These are phyloP conservation scores for Kwoniella shivajii DNA, from an alignment of 1,284 basidiomycete genomes.

Conservation along the genomic window DNA sequence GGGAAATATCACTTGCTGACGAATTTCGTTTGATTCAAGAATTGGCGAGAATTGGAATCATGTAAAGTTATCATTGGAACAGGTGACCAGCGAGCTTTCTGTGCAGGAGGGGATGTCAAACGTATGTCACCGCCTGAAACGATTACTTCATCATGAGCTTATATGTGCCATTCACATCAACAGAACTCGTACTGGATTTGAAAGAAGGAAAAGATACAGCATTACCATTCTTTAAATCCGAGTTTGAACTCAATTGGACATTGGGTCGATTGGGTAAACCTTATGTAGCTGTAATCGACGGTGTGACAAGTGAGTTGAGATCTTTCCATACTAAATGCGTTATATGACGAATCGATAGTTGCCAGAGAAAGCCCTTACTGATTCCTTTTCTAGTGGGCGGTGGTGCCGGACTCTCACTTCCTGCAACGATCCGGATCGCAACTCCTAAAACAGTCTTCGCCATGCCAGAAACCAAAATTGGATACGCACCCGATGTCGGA, in stretches of 20 bases:
- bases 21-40: conserved; percentile 57
- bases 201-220: conserved; percentile 58
- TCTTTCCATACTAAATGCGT: not conserved
- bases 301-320: conserved; percentile 76
- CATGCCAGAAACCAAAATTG: conserved; percentile 98
- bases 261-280: conserved; percentile 79
- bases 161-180: not conserved
- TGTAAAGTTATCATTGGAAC: conserved; percentile 76
- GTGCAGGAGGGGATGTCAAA: conserved; percentile 88
- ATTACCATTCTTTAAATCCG: conserved; percentile 84
- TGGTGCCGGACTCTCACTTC: conserved; percentile 86
- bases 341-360: too few relatives aligned
- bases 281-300: conserved; percentile 88
- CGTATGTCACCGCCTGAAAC: conserved; percentile 22
- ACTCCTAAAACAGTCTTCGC: conserved; percentile 90
- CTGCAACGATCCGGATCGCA: conserved; percentile 87
- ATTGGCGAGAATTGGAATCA: conserved; percentile 75
- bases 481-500: conserved; percentile 67
- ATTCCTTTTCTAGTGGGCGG: conserved; percentile 74
- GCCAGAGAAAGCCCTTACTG: not conserved
- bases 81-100: conserved; percentile 81
- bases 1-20: not conserved
- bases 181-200: conserved; percentile 39
- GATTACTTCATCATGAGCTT: conserved; percentile 1
- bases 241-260: conserved; percentile 90